phyloP scores from a whole-genome alignment of 2,329 filamentous ascomycete species.

The Xylaria sp. region DNA sequence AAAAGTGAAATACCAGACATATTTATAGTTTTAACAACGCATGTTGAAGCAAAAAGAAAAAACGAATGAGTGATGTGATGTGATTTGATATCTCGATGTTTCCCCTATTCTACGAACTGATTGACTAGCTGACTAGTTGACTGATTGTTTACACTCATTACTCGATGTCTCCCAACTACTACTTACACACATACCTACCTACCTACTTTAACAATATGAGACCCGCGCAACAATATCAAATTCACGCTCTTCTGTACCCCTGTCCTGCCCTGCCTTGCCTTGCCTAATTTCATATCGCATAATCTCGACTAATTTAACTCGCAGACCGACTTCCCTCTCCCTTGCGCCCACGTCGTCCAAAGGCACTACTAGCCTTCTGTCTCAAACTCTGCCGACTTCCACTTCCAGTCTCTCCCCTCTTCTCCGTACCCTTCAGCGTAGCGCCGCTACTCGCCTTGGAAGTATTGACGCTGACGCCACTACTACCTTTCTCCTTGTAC shows the following conservation, averaged over 20 bases:
- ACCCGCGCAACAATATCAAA: too few species aligned
- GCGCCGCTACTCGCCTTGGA: slow-evolving; percentile 19
- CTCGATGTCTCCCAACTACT: background rate
- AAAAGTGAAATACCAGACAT: too few species aligned
- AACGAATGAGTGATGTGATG: too few species aligned
- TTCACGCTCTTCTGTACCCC: too few species aligned
- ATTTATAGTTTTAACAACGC: too few species aligned
- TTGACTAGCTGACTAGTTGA: background rate
- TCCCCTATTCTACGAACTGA: slow-evolving; percentile 5
- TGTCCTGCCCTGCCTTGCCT: too few species aligned
- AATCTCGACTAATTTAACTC: too few species aligned
- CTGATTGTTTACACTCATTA: background rate
- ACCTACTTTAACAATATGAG: background rate
- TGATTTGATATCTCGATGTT: slow-evolving; percentile 1
- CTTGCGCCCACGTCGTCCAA: slow-evolving; percentile 6
- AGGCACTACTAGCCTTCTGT: slow-evolving; percentile 23
- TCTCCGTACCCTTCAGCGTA: slow-evolving; percentile 14
- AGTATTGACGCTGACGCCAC: slow-evolving; percentile 20
- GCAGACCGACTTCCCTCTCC: background rate
- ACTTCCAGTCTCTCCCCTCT: too few species aligned
- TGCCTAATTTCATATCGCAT: too few species aligned
- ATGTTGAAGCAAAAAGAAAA: too few species aligned
- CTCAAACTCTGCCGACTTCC: slow-evolving; percentile 4
- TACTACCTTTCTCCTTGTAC: slow-evolving; percentile 39
- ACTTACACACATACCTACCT: background rate